phyloP scores from a whole-genome alignment of 805 yeast species.

The Cyberlindnera subsufficiens region DNA sequence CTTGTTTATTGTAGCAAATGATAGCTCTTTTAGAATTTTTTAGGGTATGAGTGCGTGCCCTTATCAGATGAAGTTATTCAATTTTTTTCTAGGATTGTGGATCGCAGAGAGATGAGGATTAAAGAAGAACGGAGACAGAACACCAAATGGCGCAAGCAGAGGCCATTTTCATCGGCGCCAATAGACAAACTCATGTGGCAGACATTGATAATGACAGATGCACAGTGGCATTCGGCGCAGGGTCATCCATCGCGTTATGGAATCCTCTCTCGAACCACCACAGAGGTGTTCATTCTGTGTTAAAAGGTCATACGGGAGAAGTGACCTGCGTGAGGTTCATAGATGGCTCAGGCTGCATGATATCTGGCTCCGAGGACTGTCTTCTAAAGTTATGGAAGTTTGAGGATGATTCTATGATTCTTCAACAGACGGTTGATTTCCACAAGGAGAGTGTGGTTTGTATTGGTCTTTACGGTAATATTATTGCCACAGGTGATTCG shows the following conservation, averaged over 20 bases:
- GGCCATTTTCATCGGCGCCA: constrained; percentile 69
- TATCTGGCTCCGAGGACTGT: constrained; percentile 68
- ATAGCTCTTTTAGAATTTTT: neutral
- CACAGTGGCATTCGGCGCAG: constrained; percentile 69
- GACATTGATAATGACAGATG: constrained; percentile 37
- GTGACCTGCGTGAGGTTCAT: constrained; percentile 65
- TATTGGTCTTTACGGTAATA: constrained; percentile 31
- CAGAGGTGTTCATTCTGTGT: constrained; percentile 46
- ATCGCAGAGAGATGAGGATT: neutral
- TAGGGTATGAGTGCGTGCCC: neutral
- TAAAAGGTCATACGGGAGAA: constrained; percentile 55
- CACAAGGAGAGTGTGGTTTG: constrained; percentile 51
- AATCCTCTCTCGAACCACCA: constrained; percentile 40
- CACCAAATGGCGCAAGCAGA: constrained; percentile 26
- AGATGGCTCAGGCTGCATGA: constrained; percentile 37
- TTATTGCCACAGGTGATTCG: constrained; percentile 59
- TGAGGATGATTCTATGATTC: constrained; percentile 12
- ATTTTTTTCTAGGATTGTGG: neutral
- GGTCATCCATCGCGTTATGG: constrained; percentile 61
- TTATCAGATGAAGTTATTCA: constrained; percentile 2
- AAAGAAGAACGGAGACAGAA: too few relatives aligned
- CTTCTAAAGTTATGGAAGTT: constrained; percentile 55
- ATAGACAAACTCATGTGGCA: constrained; percentile 54
- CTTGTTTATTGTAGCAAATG: neutral
- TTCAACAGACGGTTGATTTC: constrained; percentile 28